Evolutionary conservation across 2,329 filamentous ascomycete species (phyloP).

Genomic region (Ophiosphaerella korrae): DNA sequence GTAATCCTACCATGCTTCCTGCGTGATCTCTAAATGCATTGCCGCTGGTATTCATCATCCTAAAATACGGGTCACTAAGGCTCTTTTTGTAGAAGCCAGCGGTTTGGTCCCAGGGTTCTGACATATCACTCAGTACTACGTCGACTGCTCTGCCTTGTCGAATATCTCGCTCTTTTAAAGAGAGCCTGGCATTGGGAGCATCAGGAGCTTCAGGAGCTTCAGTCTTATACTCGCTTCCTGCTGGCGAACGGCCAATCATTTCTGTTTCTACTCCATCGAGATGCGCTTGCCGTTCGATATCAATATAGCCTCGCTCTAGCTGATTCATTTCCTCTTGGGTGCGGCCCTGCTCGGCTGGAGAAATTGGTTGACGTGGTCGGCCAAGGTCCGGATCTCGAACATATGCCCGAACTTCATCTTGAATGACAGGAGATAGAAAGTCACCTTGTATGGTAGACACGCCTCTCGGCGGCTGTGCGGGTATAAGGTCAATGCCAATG

Average conservation of each 20-base stretch:
- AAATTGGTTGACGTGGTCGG: conserved; percentile 50
- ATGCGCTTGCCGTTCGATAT: conserved; percentile 62
- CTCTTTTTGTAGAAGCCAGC: conserved; percentile 81
- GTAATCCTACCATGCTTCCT: conserved; percentile 83
- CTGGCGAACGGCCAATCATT: conserved; percentile 13
- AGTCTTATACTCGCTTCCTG: conserved; percentile 20
- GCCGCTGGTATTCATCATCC: conserved; percentile 99
- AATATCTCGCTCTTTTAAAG: conserved; percentile 42
- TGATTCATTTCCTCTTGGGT: conserved; percentile 50
- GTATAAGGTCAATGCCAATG: conserved; percentile 91
- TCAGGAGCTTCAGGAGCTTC: conserved; percentile 33
- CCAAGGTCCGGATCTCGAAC: conserved; percentile 68
- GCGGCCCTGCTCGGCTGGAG: conserved; percentile 28
- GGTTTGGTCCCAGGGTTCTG: conserved; percentile 87
- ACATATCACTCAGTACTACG: conserved; percentile 98
- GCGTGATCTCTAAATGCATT: conserved; percentile 84
- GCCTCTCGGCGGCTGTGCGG: conserved; percentile 85
- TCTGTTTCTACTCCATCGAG: conserved; percentile 35
- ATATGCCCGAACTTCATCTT: conserved; percentile 76
- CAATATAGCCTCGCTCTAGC: conserved; percentile 65
- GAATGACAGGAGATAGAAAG: conserved; percentile 78
- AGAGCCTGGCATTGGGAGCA: conserved; percentile 30
- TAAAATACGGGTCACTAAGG: conserved; percentile 93
- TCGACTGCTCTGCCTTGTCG: conserved; percentile 70
- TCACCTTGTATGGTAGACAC: conserved; percentile 96